Evolutionary conservation across 805 yeast genomes (phyloP), one percentile per base, ranked within the genome.

Genomic region (Lipomyces orientalis): DNA sequence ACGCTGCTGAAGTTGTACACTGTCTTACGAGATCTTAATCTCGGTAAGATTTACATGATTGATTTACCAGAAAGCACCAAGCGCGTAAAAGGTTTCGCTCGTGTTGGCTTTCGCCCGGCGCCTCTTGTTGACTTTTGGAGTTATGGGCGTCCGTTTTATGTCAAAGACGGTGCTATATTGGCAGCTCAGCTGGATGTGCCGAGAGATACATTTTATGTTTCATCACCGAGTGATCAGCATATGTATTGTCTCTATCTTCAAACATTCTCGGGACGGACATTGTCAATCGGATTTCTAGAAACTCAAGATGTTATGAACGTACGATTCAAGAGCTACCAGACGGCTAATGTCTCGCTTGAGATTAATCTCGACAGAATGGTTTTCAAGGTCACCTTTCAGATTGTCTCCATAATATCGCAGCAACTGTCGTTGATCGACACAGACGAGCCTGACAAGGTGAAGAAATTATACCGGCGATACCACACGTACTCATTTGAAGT

Each of bases 141-240:
- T 31, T 25, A 31, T 14, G 34, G 34, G 1, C 31, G 55, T 10
- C 34, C 34, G 22, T 25, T 52, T 52, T 52, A 25, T 19, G 55
- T 52, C 55, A 52, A 31, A 16, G 34, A 29, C 33, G 55, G 31
- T 10, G 33, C 33, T 12, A 29, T 29, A 52, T 29, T 52, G 55
- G 14, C n/a, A 31, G 55, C 55, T 31, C 34, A 52, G 9, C 55
- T 52, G 16, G 55, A 52, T 16, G 55, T 52, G 12, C 55, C 55
- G 14, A 52, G 29, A 12, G 55, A 31, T 14, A 52, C 34, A 12
- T 52, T 52, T 25, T 52, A 25, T 31, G 55, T 52, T 25, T 25
- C 19, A 9, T 22, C 55, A 22, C 55, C 55, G 12, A 52, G 9
- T 25, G 16, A 31, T 31, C 55, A 16, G n/a, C 31, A 25, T 4